Base-by-base conservation (phyloP, 2,329 filamentous ascomycete genomes). In the Neonectria hederae region DNA sequence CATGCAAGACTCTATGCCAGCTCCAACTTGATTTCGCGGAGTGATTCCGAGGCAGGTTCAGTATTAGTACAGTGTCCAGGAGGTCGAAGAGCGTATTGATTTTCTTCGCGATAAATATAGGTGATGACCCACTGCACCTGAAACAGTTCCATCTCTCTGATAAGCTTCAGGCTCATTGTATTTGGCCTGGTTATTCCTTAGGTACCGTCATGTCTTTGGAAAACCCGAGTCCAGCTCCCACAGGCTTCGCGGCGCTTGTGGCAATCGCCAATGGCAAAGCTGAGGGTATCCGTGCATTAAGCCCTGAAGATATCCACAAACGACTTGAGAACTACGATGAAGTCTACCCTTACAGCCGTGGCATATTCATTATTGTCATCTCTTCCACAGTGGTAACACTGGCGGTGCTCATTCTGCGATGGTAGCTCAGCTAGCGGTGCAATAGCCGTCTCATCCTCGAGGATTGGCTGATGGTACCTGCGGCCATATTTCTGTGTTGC, bases 401-500 rank as follows among this genome's bases (percentile, higher is more conserved):
- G 6, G 26, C 30, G 24, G 53, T 55, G 24, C 53, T 55, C 22
- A n/a, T 45, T 10, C 24, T 55, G 40, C 38, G 53, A 10, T 46
- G 53, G 53, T 55, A 40, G 53, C 19, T 28, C 19, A 21, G 53
- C 28, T 46, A 40, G 53, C 40, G 53, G n/a, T 45, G 30, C 4
- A 24, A 49, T 19, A 17, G 46, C 3, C 46, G 46, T 10, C 17
- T 49, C 14, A 49, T 55, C 10, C 22, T 45, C 1, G 53, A 55
- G 22, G 53, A 55, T 14, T 55, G 53, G 53, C 10, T 55, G 24
- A 55, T 55, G 53, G 10, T 35, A 5, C 53, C 53, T 9, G 53
- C 53, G 11, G 14, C 38, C 9, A 5, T 55, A 4, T 55, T 43
- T 24, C 8, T 55, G 13, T 55, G 53, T 40, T 14, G 24, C n/a